phyloP scores from a whole-genome alignment of 148 eudicot genomes.

The Polygonum maritimum region DNA sequence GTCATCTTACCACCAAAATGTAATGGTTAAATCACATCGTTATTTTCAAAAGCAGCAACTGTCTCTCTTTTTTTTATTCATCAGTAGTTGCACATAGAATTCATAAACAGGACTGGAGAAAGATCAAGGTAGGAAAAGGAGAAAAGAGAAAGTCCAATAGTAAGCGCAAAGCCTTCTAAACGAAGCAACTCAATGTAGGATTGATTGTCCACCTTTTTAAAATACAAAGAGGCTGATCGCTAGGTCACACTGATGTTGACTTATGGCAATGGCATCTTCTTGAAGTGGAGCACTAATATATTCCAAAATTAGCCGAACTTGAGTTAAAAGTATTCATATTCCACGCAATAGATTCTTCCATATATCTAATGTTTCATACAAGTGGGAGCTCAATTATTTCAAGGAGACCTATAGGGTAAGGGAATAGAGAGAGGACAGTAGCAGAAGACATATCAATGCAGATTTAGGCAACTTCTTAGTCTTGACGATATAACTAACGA shows the following conservation, averaged over 20 bases:
- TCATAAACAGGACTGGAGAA: not conserved
- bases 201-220: not conserved
- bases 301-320: not conserved
- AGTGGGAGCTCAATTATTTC: slow-evolving; percentile 6
- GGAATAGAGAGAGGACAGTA: not conserved
- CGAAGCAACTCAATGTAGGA: not conserved
- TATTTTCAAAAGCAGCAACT: not conserved
- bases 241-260: slow-evolving; percentile 8
- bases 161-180: slow-evolving; percentile 1
- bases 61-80: not conserved
- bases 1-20: slow-evolving; percentile 3
- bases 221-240: not conserved
- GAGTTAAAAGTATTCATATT: not conserved
- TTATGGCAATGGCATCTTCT: not conserved
- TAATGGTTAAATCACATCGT: not conserved
- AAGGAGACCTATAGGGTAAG: not conserved
- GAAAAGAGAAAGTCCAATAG: not conserved
- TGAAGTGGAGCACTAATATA: not conserved
- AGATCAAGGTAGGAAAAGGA: not conserved
- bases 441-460: not conserved
- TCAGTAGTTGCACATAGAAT: not conserved
- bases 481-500: not conserved
- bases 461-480: not conserved
- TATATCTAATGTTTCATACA: not conserved
- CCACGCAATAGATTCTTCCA: not conserved